A percentile compares a stretch with the other conserved stretches of the same genome.
phyloP scores from a whole-genome alignment of 2,329 filamentous ascomycete species.

The Hypoxylon sp. region DNA sequence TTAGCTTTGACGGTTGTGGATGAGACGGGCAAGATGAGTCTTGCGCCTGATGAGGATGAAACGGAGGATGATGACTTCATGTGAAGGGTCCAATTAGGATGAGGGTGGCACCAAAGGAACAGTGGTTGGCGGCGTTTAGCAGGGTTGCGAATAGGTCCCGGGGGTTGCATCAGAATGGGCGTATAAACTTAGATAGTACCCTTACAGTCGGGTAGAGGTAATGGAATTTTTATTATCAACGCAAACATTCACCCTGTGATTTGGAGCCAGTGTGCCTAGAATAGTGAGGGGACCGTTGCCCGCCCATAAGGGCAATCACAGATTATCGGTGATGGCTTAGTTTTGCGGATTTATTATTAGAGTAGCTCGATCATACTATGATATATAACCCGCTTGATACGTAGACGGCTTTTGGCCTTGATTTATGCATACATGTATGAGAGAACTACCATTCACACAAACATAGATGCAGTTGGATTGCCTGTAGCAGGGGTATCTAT shows the following conservation, averaged over 20 bases:
- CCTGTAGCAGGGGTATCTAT: neutral
- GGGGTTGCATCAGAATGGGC: slow-evolving; percentile 11
- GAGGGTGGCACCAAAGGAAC: neutral
- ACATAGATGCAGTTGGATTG: neutral
- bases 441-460: neutral
- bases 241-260: slow-evolving; percentile 1
- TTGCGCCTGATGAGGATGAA: slow-evolving; percentile 49
- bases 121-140: neutral
- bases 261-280: neutral
- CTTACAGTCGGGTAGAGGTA: neutral
- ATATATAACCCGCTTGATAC: no score
- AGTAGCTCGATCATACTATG: no score
- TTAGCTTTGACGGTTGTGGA: slow-evolving; percentile 51
- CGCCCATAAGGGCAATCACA: neutral
- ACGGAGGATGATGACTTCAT: slow-evolving; percentile 55
- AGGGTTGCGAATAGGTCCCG: neutral
- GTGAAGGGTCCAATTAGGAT: slow-evolving; percentile 23
- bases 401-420: neutral
- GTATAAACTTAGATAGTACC: neutral
- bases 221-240: slow-evolving; percentile 1
- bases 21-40: slow-evolving; percentile 43
- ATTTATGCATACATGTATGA: neutral
- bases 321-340: neutral
- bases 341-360: no score
- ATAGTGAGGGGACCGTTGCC: neutral